Conservation (phyloP, 805 yeast genomes). For the Saccharomycopsis amapae region DNA sequence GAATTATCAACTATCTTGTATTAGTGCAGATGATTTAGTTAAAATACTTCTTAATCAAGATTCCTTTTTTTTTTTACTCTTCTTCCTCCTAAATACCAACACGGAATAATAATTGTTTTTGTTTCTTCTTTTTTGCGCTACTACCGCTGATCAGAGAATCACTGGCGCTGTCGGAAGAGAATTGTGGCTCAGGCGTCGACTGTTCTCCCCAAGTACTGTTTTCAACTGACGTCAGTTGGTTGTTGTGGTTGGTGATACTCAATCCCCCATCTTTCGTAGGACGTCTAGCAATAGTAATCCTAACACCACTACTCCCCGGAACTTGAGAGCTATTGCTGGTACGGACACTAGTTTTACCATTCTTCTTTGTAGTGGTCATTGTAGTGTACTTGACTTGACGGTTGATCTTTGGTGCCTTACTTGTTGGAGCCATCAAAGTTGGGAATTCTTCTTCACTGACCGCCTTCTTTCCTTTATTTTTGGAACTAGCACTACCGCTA, state of each 20-base stretch:
- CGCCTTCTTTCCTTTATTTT: too few species aligned
- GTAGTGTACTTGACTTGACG: constrained; percentile 13
- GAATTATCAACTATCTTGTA: not conserved
- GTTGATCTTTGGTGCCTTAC: constrained; percentile 7
- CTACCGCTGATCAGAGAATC: not conserved
- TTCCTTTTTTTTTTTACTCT: not conserved
- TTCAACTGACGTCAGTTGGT: too few species aligned
- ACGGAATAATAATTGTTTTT: constrained; percentile 45
- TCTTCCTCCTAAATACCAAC: constrained; percentile 35
- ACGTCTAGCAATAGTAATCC: not conserved
- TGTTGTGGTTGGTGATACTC: not conserved
- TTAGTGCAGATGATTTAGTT: not conserved
- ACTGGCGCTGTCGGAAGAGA: not conserved
- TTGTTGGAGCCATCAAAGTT: constrained; percentile 4
- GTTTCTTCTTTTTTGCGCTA: constrained; percentile 37
- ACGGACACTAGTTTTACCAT: not conserved
- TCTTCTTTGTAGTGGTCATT: not conserved
- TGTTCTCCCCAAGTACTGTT: not conserved
- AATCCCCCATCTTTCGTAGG: not conserved
- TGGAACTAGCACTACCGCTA: constrained; percentile 27
- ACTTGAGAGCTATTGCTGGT: not conserved
- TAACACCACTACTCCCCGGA: not conserved
- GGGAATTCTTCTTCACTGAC: constrained; percentile 13
- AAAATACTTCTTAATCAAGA: not conserved
- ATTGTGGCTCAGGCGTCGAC: not conserved